Percentiles rank a stretch among this genome's conserved stretches.
phyloP scores from a whole-genome alignment of 129 eudicot genomes.

The Tagetes patula region DNA sequence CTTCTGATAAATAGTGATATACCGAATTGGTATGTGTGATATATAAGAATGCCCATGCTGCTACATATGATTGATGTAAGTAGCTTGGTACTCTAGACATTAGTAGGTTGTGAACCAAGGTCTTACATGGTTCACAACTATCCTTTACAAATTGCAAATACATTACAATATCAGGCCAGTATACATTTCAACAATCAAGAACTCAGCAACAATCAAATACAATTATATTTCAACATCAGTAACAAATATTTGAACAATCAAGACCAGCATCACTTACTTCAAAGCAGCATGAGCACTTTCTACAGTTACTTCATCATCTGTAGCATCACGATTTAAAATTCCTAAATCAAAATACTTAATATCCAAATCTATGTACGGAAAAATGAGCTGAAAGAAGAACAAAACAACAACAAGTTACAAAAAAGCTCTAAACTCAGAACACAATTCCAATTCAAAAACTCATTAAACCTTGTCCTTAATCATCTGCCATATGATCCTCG shows the following conservation, averaged over 20 bases:
- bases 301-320: slow-evolving; percentile 80
- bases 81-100: slow-evolving; percentile 1
- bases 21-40: not conserved
- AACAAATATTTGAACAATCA: not conserved
- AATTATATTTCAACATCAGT: not conserved
- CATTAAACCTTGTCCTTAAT: slow-evolving; percentile 71
- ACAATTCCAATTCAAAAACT: not conserved
- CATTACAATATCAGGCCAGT: not conserved
- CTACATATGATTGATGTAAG: slow-evolving; percentile 5
- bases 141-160: slow-evolving; percentile 16
- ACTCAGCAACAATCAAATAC: not conserved
- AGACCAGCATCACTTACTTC: slow-evolving; percentile 46
- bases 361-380: slow-evolving; percentile 83
- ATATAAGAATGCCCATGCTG: not conserved
- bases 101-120: slow-evolving; percentile 9
- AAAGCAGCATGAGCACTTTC: slow-evolving; percentile 90
- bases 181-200: not conserved
- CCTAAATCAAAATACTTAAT: slow-evolving; percentile 90
- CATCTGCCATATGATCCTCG: slow-evolving; percentile 90
- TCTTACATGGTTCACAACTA: not conserved
- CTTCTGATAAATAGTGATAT: not conserved
- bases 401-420: not conserved
- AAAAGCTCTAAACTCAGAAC: slow-evolving; percentile 3
- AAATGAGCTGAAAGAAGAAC: slow-evolving; percentile 65
- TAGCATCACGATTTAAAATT: slow-evolving; percentile 84